Base-by-base conservation (phyloP, 805 yeast species). In the Kuraishia cidri region DNA sequence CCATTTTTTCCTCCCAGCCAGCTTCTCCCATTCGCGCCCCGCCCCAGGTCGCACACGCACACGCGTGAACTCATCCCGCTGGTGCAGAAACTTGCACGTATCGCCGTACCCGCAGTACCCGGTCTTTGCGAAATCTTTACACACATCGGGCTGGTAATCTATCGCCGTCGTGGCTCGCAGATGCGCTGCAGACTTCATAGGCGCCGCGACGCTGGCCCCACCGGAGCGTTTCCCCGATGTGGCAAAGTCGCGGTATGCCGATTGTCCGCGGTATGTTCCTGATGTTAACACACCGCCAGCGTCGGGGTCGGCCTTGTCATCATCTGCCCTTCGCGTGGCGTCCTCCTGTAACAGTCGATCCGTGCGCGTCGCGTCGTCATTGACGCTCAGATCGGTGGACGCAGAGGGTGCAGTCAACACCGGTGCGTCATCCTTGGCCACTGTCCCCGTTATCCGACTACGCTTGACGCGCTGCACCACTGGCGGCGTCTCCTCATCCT, bases 71-170 rank as follows among this genome's bases (percentile, higher is more conserved):
- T 85, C 95, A 44, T 85, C 97, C 54, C 99, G 60, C 11, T 84
- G 73, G 51, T 92, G 99, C 23, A 90, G 53, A 53, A 92, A 92
- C 58, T 92, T 92, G 61, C 99, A 92, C 23, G 92, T 80, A 46
- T 92, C 98, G 6, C 99, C 99, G 52, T 80, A 92, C 5, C 97
- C 97, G 65, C 98, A 92, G 50, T 76, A 88, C 0, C 98, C 99
- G 1, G 94, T 88, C 43, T 80, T 82, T 37, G 75, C 70, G 54
- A 71, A 92, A 54, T 92, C 97, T 48, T 90, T 92, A 51, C 98
- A 92, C 2, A 92, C 79, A 48, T 92, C 97, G 1, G 94, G 88
- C 50, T 85, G 95, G 48, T 79, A 92, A 48, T 92, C 98, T 24
- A 81, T 67, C 2, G 78, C 61, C 0, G 84, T 77, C 0, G 87